Conservation (phyloP, 148 eudicot genomes). For the Fallopia convolvulus region DNA sequence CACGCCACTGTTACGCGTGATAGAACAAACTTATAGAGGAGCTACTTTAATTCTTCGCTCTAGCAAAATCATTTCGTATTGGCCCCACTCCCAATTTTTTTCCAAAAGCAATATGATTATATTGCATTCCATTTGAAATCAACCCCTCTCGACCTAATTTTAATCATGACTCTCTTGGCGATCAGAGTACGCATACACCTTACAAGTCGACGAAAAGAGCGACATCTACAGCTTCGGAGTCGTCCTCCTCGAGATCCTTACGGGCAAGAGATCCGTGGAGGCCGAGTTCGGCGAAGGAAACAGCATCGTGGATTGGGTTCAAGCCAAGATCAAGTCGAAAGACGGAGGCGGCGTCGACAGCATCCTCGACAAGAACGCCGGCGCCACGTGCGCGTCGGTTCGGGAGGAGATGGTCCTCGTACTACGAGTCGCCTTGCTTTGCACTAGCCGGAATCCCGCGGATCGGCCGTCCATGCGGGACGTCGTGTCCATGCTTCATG, state of each 20-base stretch:
- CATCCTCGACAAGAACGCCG: constrained; percentile 70
- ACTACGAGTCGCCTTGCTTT: constrained; percentile 72
- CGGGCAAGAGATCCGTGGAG: constrained; percentile 69
- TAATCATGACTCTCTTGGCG: background rate
- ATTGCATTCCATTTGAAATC: background rate
- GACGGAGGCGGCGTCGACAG: constrained; percentile 46
- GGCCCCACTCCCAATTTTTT: background rate
- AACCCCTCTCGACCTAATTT: background rate
- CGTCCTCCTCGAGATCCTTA: constrained; percentile 65
- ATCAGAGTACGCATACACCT: constrained; percentile 81
- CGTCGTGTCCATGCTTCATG: constrained; percentile 86
- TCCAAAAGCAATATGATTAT: constrained; percentile 4
- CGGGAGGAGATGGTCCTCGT: constrained; percentile 81
- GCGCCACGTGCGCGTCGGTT: constrained; percentile 61
- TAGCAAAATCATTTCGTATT: background rate
- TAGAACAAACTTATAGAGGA: background rate
- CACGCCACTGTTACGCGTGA: background rate
- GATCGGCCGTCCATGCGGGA: constrained; percentile 97
- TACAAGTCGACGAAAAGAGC: constrained; percentile 96
- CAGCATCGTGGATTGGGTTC: constrained; percentile 86
- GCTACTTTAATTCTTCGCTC: background rate
- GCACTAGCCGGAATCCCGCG: constrained; percentile 71
- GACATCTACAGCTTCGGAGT: constrained; percentile 94
- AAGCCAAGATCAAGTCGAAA: constrained; percentile 51
- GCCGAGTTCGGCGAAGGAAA: constrained; percentile 83